Base-by-base conservation (phyloP, 2,329 filamentous ascomycete species). In the Fusarium albidum region DNA sequence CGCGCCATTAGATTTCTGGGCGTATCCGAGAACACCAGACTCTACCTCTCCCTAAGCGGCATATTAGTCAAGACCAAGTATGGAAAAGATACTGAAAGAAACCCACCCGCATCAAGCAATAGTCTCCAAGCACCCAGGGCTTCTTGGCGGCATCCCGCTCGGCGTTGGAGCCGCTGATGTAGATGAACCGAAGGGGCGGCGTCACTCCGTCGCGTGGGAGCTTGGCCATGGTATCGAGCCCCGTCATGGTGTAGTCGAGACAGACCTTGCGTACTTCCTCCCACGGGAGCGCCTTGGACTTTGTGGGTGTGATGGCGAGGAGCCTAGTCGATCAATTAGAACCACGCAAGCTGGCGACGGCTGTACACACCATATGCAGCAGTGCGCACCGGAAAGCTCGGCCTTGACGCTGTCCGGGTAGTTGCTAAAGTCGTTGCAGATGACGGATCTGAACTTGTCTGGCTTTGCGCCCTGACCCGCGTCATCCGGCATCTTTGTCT, bases 61-160 rank as follows among this genome's bases (percentile, higher is more conserved):
- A 31, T 25, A 39, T 39, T 53, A 29, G 21, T 25, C 13, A 14
- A 52, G 3, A 14, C 4, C 9, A 14, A 4, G 4, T 1, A 7
- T 10, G n/a, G 3, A 38, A 37, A 15, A 2, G 10, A 3, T n/a
- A 2, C 2, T 11, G 3, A 6, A 34, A 12, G 27, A 5, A n/a
- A 64, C 73, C 57, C 68, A 81, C 81, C n/a, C 82, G 66, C 73
- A 83, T 74, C 9, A 77, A 49, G 8, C 43, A 57, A 49, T 82
- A 83, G 33, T 80, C 68, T 0, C 61, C 62, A 25, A 75, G 59
- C 8, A 74, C 59, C 52, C 55, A 63, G 2, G 73, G 75, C 44
- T 68, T 78, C 64, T 80, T 77, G 11, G 62, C 72, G 15, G 70
- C 77, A 39, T 84, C 81, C 2, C 79, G 73, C 56, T 76, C 73